phyloP scores from a whole-genome alignment of 306 rosid species.

The Castanospermum australe region DNA sequence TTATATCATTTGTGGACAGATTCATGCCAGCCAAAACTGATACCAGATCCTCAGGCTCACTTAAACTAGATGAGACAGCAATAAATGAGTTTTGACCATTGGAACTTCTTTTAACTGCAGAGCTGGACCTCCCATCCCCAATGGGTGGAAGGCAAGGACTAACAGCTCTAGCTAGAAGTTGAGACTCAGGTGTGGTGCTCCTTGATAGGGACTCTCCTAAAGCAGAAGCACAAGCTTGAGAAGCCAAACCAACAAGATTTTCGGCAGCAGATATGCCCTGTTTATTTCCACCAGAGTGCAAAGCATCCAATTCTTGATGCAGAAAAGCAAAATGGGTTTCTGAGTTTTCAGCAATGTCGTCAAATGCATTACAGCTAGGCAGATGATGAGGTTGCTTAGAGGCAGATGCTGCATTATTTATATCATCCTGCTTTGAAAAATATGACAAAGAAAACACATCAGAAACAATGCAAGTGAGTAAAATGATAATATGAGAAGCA shows the following conservation, averaged over 20 bases:
- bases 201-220: slow-evolving; percentile 84
- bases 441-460: slow-evolving; percentile 7
- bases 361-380: slow-evolving; percentile 66
- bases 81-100: slow-evolving; percentile 65
- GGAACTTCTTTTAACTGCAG: slow-evolving; percentile 61
- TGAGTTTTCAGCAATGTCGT: slow-evolving; percentile 54
- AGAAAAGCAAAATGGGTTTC: slow-evolving; percentile 58
- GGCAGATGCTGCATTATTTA: slow-evolving; percentile 44
- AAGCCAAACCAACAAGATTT: slow-evolving; percentile 59
- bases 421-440: slow-evolving; percentile 31
- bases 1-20: slow-evolving; percentile 58
- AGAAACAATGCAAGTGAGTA: not conserved
- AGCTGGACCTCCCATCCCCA: slow-evolving; percentile 77
- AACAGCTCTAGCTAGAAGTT: slow-evolving; percentile 80
- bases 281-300: slow-evolving; percentile 57
- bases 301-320: slow-evolving; percentile 61
- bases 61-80: slow-evolving; percentile 54
- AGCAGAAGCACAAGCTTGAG: slow-evolving; percentile 80
- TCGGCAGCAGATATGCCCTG: slow-evolving; percentile 57
- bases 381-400: slow-evolving; percentile 69
- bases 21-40: slow-evolving; percentile 77
- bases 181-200: slow-evolving; percentile 93
- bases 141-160: slow-evolving; percentile 94
- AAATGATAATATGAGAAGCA: not conserved
- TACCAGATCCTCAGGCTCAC: slow-evolving; percentile 69